Evolutionary conservation across 305 asterid genomes (phyloP).

Genomic region (Plantago rigida): DNA sequence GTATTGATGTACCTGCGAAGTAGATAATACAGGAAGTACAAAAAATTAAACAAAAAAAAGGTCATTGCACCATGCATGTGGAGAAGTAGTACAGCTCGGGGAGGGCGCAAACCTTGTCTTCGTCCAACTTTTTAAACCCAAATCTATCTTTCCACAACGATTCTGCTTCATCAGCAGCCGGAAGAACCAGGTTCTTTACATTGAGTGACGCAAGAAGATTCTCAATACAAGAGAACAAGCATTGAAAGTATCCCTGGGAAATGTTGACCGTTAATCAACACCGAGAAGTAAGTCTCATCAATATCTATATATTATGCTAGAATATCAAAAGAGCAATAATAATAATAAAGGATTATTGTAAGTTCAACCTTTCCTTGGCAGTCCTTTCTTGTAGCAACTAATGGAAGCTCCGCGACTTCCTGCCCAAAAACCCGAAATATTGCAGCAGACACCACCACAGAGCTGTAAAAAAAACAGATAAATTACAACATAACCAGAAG

Average conservation of each 20-base stretch:
- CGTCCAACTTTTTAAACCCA: neutral
- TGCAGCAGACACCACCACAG: slow-evolving; percentile 3
- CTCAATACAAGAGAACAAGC: neutral
- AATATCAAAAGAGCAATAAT: too few relatives aligned
- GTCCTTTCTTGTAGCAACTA: neutral
- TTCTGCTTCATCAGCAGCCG: slow-evolving; percentile 1
- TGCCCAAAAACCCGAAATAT: slow-evolving; percentile 6
- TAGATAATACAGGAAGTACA: neutral
- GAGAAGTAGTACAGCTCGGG: too few relatives aligned
- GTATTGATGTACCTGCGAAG: neutral
- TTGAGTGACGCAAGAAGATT: neutral
- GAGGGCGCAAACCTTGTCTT: neutral
- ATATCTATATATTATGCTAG: too few relatives aligned
- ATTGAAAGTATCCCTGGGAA: neutral
- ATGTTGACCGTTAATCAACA: neutral
- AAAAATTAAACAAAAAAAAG: neutral
- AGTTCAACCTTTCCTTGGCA: slow-evolving; percentile 1
- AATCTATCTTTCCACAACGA: neutral
- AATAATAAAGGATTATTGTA: neutral
- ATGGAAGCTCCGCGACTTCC: slow-evolving; percentile 3
- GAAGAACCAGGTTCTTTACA: slow-evolving; percentile 3
- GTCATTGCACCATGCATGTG: neutral
- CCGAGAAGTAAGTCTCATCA: too few relatives aligned
- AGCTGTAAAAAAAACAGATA: neutral
- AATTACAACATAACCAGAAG: neutral